Evolutionary conservation across 2,329 filamentous ascomycete genomes (phyloP).

Genomic region (Penicillium nordicum): DNA sequence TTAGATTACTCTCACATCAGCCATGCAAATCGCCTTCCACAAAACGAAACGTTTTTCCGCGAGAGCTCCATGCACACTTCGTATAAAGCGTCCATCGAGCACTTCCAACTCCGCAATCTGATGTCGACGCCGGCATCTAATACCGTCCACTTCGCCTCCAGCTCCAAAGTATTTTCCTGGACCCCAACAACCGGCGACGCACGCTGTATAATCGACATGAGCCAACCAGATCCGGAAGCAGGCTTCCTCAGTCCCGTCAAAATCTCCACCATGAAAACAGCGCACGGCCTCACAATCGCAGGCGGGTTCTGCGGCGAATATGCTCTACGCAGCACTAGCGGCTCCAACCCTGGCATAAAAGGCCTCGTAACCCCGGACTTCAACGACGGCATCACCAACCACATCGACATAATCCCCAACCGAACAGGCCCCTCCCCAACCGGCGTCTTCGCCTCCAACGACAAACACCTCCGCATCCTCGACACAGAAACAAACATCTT

Average conservation of each 20-base stretch:
- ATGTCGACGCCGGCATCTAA: slow-evolving; percentile 54
- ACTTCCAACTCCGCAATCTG: slow-evolving; percentile 60
- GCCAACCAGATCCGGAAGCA: slow-evolving; percentile 38
- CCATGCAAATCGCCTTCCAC: slow-evolving; percentile 32
- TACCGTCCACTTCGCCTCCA: slow-evolving; percentile 53
- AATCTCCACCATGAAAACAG: slow-evolving; percentile 53
- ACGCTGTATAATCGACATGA: slow-evolving; percentile 50
- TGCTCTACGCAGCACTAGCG: slow-evolving; percentile 43
- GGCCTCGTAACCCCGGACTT: slow-evolving; percentile 33
- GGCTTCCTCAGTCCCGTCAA: slow-evolving; percentile 39
- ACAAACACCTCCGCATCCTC: slow-evolving; percentile 52
- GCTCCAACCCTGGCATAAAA: slow-evolving; percentile 49
- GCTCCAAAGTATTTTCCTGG: slow-evolving; percentile 49
- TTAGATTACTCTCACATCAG: slow-evolving; percentile 28
- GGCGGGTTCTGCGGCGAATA: slow-evolving; percentile 59
- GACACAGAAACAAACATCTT: slow-evolving; percentile 50
- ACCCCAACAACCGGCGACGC: slow-evolving; percentile 45
- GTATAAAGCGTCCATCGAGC: slow-evolving; percentile 51
- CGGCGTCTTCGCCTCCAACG: slow-evolving; percentile 58
- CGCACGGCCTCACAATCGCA: slow-evolving; percentile 50
- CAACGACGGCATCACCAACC: slow-evolving; percentile 55
- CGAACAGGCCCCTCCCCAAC: slow-evolving; percentile 49
- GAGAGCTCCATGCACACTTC: slow-evolving; percentile 50
- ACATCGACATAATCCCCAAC: slow-evolving; percentile 52
- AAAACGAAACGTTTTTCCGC: slow-evolving; percentile 47